phyloP scores from a whole-genome alignment of 73 alveolate genomes.

The Paramecium bursaria region DNA sequence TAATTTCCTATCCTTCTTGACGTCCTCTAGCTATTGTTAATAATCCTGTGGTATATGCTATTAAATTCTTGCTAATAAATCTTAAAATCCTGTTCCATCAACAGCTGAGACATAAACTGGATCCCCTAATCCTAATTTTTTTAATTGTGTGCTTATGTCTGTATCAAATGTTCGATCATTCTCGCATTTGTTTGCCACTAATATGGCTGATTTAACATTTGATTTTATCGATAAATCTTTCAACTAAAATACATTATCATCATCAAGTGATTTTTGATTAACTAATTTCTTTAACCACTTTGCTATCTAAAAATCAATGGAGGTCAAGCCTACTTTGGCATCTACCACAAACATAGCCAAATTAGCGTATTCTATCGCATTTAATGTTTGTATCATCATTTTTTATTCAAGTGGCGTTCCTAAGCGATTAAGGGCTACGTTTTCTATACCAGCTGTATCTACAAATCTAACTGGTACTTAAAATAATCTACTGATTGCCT shows the following conservation, averaged over 20 bases:
- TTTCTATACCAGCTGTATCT: slow-evolving; percentile 93
- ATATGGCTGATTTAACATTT: slow-evolving; percentile 42
- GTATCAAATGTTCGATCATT: slow-evolving; percentile 75
- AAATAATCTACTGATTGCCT: slow-evolving; percentile 70
- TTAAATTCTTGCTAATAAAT: slow-evolving; percentile 70
- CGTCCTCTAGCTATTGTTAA: slow-evolving; percentile 61
- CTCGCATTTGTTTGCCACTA: slow-evolving; percentile 82
- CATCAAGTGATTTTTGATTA: slow-evolving; percentile 22
- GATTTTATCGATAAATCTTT: slow-evolving; percentile 64
- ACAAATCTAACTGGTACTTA: slow-evolving; percentile 83
- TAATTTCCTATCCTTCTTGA: slow-evolving; percentile 73
- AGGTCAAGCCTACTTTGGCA: slow-evolving; percentile 81
- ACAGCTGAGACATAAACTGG: slow-evolving; percentile 89
- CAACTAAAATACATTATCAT: slow-evolving; percentile 46
- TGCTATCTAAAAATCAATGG: slow-evolving; percentile 78
- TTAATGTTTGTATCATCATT: slow-evolving; percentile 71
- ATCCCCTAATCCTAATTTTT: slow-evolving; percentile 78
- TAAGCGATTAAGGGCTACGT: slow-evolving; percentile 37
- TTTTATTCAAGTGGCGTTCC: slow-evolving; percentile 62
- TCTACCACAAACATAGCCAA: slow-evolving; percentile 82
- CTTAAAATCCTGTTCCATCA: slow-evolving; percentile 88
- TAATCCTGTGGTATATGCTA: slow-evolving; percentile 74
- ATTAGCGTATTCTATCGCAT: slow-evolving; percentile 83
- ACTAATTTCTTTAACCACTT: slow-evolving; percentile 75
- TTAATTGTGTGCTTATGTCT: slow-evolving; percentile 76